Evolutionary conservation across 441 rosid genomes (phyloP).

Genomic region (Erysimum cheiri): DNA sequence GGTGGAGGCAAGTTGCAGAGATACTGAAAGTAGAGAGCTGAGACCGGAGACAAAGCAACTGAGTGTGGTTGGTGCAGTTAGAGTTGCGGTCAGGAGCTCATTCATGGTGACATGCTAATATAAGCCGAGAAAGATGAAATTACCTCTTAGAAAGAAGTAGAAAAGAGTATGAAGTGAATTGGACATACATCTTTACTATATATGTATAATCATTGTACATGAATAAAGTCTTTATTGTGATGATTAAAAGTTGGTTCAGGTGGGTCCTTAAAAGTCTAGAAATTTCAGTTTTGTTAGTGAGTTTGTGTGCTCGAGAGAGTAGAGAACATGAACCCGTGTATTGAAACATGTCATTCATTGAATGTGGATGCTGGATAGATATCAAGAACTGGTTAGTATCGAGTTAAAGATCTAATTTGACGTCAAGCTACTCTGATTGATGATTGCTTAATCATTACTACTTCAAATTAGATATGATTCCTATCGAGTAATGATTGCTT

Average conservation of each 20-base stretch:
- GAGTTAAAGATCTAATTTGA: too few relatives aligned
- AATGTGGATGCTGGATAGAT: background rate
- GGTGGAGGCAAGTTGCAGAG: conserved; percentile 59
- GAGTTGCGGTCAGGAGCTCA: conserved; percentile 81
- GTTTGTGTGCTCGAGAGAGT: background rate
- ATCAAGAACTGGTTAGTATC: background rate
- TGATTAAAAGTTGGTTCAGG: background rate
- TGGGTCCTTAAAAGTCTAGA: background rate
- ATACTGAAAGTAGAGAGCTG: conserved; percentile 50
- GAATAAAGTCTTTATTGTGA: background rate
- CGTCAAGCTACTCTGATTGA: too few relatives aligned
- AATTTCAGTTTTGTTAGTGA: background rate
- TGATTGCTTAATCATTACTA: too few relatives aligned
- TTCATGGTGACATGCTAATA: conserved; percentile 57
- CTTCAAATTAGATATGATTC: too few relatives aligned
- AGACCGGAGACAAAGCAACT: conserved; percentile 61
- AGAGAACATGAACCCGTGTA: background rate
- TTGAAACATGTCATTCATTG: background rate
- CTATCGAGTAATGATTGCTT: too few relatives aligned
- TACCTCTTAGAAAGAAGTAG: background rate
- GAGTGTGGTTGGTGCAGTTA: conserved; percentile 82
- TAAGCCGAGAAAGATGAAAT: background rate
- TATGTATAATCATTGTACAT: conserved; percentile 22
- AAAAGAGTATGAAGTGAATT: conserved; percentile 5
- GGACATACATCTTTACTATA: background rate